These are phyloP conservation scores for Tolypocladium tropicale DNA, from an alignment of 2,329 filamentous ascomycete species.

Conservation along the genomic window DNA sequence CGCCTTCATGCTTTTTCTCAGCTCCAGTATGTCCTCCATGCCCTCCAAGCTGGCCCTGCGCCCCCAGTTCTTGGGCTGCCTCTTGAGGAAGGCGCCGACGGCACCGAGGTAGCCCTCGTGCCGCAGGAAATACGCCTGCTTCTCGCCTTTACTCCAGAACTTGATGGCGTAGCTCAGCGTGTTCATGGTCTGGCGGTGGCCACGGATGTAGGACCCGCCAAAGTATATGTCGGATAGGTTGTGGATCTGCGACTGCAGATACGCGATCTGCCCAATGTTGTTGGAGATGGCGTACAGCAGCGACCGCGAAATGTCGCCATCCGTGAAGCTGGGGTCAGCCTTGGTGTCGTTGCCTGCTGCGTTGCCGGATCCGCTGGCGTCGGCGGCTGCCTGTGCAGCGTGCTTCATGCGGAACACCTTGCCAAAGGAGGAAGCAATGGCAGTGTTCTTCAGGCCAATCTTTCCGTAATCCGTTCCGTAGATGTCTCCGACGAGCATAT, in stretches of 20 bases:
- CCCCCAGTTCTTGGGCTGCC: slow-evolving; percentile 87
- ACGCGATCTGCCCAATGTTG: slow-evolving; percentile 97
- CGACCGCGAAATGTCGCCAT: slow-evolving; percentile 80
- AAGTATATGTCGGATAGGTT: slow-evolving; percentile 90
- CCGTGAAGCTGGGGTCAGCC: slow-evolving; percentile 47
- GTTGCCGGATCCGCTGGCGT: slow-evolving; percentile 63
- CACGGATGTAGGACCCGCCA: slow-evolving; percentile 91
- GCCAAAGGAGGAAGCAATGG: slow-evolving; percentile 92
- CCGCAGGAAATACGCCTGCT: slow-evolving; percentile 90
- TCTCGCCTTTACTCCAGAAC: slow-evolving; percentile 90
- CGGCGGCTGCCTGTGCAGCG: slow-evolving; percentile 69
- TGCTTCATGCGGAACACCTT: slow-evolving; percentile 93
- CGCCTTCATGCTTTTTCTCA: slow-evolving; percentile 11
- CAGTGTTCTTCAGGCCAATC: slow-evolving; percentile 89
- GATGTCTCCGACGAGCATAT: slow-evolving; percentile 96
- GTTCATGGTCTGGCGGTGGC: slow-evolving; percentile 95
- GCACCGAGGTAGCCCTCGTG: slow-evolving; percentile 94
- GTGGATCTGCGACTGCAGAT: slow-evolving; percentile 94
- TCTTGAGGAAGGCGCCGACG: slow-evolving; percentile 87
- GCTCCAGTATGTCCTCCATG: slow-evolving; percentile 20
- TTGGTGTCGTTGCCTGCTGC: slow-evolving; percentile 33
- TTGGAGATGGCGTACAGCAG: slow-evolving; percentile 93
- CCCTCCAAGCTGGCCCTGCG: slow-evolving; percentile 66
- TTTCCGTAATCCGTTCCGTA: slow-evolving; percentile 94
- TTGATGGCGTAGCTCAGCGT: slow-evolving; percentile 93